Evolutionary conservation across 1,284 basidiomycete genomes (phyloP).

Genomic region (Singerocomus inundabilis): DNA sequence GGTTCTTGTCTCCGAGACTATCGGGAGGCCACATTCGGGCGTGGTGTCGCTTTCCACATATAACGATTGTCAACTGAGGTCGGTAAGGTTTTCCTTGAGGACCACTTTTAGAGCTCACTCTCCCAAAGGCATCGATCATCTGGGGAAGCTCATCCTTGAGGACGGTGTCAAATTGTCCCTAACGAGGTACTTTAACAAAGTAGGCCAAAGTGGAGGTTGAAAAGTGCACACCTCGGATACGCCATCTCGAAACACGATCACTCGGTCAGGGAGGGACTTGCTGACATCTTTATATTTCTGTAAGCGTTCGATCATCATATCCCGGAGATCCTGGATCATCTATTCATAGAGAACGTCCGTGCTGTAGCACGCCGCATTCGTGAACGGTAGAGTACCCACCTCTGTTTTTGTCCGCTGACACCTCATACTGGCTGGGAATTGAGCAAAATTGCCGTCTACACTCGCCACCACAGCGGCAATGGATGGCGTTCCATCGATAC

Average conservation of each 20-base stretch:
- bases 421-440: slow-evolving; percentile 67
- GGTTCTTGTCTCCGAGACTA: slow-evolving; percentile 52
- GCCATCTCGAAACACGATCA: slow-evolving; percentile 59
- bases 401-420: slow-evolving; percentile 69
- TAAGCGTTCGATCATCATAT: slow-evolving; percentile 70
- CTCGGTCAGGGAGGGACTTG: slow-evolving; percentile 54
- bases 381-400: slow-evolving; percentile 37
- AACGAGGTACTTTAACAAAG: slow-evolving; percentile 6
- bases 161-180: slow-evolving; percentile 72
- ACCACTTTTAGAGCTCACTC: slow-evolving; percentile 38
- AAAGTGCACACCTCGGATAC: slow-evolving; percentile 61
- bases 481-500: slow-evolving; percentile 66
- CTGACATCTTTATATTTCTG: slow-evolving; percentile 53
- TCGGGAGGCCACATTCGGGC: slow-evolving; percentile 60
- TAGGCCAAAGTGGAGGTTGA: not conserved
- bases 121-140: slow-evolving; percentile 58
- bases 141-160: slow-evolving; percentile 57
- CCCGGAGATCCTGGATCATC: slow-evolving; percentile 64
- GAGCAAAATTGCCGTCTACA: slow-evolving; percentile 60
- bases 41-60: slow-evolving; percentile 82
- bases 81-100: slow-evolving; percentile 44
- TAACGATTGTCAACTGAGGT: slow-evolving; percentile 66
- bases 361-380: not conserved
- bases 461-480: slow-evolving; percentile 77
- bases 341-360: slow-evolving; percentile 25